phyloP scores from a whole-genome alignment of 2,329 filamentous ascomycete species.

The Talaromyces sp. region DNA sequence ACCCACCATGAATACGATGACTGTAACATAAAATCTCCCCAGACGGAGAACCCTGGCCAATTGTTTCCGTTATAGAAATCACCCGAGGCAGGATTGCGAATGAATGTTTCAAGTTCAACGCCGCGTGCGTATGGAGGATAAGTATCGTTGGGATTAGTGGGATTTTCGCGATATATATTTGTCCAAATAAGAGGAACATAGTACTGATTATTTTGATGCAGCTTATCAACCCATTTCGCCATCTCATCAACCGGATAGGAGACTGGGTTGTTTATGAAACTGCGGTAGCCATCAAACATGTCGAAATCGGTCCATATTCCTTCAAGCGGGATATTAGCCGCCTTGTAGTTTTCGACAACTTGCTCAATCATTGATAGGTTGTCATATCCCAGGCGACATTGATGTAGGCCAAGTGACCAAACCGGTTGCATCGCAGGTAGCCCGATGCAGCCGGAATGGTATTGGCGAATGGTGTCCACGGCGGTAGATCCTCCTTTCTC shows the following conservation, averaged over 20 bases:
- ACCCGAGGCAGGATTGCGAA: not conserved
- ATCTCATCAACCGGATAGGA: not conserved
- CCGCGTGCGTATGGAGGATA: not conserved
- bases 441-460: constrained; percentile 66
- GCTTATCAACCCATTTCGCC: not conserved
- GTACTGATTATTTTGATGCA: not conserved
- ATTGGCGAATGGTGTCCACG: constrained; percentile 61
- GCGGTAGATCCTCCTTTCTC: not conserved
- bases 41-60: not conserved
- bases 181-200: not conserved
- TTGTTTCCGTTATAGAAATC: not conserved
- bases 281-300: not conserved
- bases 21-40: not conserved
- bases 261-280: not conserved
- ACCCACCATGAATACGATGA: not conserved
- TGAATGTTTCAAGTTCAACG: not conserved
- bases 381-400: constrained; percentile 78
- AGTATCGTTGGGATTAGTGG: not conserved
- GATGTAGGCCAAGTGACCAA: constrained; percentile 77
- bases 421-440: constrained; percentile 78
- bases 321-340: not conserved
- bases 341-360: not conserved
- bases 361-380: constrained; percentile 41
- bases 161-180: not conserved
- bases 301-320: not conserved